These are phyloP conservation scores for Zostera marina DNA, from an alignment of 116 monocot species.

Conservation along the genomic window DNA sequence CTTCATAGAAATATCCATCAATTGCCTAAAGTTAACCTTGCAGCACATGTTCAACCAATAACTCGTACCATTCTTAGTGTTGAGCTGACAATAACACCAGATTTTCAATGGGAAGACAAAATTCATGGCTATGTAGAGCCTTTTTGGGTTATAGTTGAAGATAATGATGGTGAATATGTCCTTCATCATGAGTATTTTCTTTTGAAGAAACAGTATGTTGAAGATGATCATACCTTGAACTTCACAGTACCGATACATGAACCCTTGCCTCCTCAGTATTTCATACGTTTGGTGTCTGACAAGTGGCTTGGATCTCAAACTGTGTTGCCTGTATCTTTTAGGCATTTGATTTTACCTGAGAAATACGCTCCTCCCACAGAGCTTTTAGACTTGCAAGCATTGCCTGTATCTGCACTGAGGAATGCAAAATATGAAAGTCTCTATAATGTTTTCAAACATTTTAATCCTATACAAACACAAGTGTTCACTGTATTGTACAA, in stretches of 20 bases:
- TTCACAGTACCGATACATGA: conserved; percentile 94
- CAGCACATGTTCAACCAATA: conserved; percentile 91
- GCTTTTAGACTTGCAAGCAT: conserved; percentile 79
- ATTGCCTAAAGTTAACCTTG: conserved; percentile 80
- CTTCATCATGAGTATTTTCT: conserved; percentile 98
- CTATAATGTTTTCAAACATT: conserved; percentile 81
- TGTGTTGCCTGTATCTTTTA: conserved; percentile 84
- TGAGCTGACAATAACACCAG: conserved; percentile 92
- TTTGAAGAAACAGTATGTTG: conserved; percentile 87
- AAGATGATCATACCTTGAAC: conserved; percentile 86
- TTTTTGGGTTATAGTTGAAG: conserved; percentile 97
- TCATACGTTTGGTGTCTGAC: conserved; percentile 87
- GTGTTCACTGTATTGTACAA: conserved; percentile 92
- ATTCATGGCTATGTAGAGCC: conserved; percentile 97
- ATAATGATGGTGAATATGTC: conserved; percentile 83
- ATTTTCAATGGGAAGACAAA: conserved; percentile 91
- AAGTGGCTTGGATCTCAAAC: conserved; percentile 93
- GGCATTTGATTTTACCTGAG: conserved; percentile 87
- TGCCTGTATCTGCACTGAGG: conserved; percentile 76
- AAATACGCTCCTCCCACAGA: conserved; percentile 88
- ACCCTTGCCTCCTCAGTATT: conserved; percentile 90
- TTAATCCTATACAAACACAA: conserved; percentile 96
- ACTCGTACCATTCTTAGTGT: conserved; percentile 79
- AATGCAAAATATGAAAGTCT: conserved; percentile 73
- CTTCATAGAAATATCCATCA: conserved; percentile 78